Evolutionary conservation across 305 asterid genomes (phyloP), one percentile per base, ranked within the genome.

Genomic region (Fraxinus latifolia): DNA sequence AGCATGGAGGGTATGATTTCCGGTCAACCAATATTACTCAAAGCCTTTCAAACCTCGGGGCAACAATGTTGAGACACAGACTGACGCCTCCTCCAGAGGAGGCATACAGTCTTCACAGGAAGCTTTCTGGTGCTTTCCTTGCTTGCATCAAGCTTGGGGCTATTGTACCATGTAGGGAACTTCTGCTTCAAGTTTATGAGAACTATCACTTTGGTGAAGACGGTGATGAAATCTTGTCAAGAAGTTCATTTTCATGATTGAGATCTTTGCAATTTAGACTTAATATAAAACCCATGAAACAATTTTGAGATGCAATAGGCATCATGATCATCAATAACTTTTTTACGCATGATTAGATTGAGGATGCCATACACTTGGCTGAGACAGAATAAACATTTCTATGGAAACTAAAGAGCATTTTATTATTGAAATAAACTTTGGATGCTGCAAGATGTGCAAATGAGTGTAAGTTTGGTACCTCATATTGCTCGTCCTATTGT

Each of bases 91-190:
- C 99, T 17, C 98, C 99, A 1, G 96, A 95, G 82, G 99, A 94
- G 87, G 98, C 95, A 7, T 95, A 95, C 90, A 95, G 99, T 88
- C 95, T 95, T 53, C 99, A 95, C 89, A 89, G 99, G 65, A 95
- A 95, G 88, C 97, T 95, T 67, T 95, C 98, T n/a, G 99, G 99
- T 73, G 93, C 98, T 72, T 95, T 94, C 90, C 98, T 95, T 82
- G 99, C 98, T 83, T 95, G 99, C 91, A 91, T 95, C 87, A 95
- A 95, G 89, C 97, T 95, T 71, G 88, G 92, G 55, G 97, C 98
- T 80, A 93, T 93, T 36, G 99, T 95, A 8, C 99, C 99, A 7
- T 95, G 99, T 65, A 86, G 97, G 86, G 93, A 95, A 76, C 89
- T 95, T 37, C 92, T 95, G 67, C 87, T 91, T 78, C 86, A 92